phyloP scores from a whole-genome alignment of 345 rosid genomes.

The Eucalyptus marginata region DNA sequence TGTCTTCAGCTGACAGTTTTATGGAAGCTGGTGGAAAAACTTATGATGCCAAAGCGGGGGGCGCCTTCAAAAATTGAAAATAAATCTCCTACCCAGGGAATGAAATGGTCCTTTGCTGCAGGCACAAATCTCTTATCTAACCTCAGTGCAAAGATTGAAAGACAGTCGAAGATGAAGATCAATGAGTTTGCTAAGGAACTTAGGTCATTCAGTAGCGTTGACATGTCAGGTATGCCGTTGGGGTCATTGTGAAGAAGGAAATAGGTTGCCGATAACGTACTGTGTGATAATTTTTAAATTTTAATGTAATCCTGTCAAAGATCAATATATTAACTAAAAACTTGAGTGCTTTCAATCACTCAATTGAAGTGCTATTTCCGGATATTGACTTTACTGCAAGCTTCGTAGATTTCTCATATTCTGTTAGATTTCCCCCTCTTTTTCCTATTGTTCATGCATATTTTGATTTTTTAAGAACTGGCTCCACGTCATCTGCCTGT shows the following conservation, averaged over 20 bases:
- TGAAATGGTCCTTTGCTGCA: conserved; percentile 61
- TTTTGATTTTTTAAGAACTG: neutral
- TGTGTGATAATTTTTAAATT: neutral
- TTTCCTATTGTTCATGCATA: neutral
- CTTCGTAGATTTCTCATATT: neutral
- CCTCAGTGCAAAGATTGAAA: conserved; percentile 50
- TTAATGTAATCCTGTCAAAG: neutral
- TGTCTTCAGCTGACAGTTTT: conserved; percentile 90
- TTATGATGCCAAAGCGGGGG: conserved; percentile 39
- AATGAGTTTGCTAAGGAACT: conserved; percentile 80
- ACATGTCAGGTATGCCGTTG: conserved; percentile 74
- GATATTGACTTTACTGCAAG: neutral
- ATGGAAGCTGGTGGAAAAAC: conserved; percentile 78
- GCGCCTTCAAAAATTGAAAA: conserved; percentile 23
- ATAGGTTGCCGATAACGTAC: neutral
- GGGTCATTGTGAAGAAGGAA: neutral
- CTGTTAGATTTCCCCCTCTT: neutral
- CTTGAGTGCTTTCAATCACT: neutral
- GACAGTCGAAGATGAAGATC: conserved; percentile 69
- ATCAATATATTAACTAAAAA: neutral
- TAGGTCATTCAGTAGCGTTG: conserved; percentile 61
- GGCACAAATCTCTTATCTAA: conserved; percentile 74
- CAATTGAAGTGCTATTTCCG: neutral
- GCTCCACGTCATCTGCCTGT: neutral
- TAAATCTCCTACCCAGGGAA: conserved; percentile 41